These are phyloP conservation scores for Elongisporangium anandrum DNA, from an alignment of 352 stramenopile species.

Conservation along the genomic window DNA sequence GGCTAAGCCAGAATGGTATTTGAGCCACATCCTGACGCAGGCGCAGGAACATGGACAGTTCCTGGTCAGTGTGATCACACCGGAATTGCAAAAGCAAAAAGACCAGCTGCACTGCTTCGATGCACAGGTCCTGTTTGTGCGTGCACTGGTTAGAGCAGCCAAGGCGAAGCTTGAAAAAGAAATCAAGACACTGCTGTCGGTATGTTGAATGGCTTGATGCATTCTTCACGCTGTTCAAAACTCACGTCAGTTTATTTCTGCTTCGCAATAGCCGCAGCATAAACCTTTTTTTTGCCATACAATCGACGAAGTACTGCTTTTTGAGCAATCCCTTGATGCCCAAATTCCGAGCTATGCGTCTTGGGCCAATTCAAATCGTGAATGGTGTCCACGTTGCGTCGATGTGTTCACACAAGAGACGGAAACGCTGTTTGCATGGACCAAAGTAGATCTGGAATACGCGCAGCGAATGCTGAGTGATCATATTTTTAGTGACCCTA, in stretches of 20 bases:
- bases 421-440: conserved; percentile 64
- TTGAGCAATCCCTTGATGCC: conserved; percentile 61
- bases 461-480: conserved; percentile 29
- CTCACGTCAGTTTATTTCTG: background rate
- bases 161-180: conserved; percentile 50
- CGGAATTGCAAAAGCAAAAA: conserved; percentile 42
- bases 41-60: conserved; percentile 40
- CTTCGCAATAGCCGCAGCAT: conserved; percentile 12
- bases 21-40: conserved; percentile 60
- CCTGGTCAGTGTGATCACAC: conserved; percentile 30
- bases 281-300: conserved; percentile 61
- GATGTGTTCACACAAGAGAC: conserved; percentile 54
- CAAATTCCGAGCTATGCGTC: conserved; percentile 50
- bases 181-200: conserved; percentile 33
- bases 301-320: conserved; percentile 70
- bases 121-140: conserved; percentile 54
- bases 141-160: conserved; percentile 32
- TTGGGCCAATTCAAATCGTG: conserved; percentile 31
- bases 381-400: conserved; percentile 47
- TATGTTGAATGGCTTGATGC: no score
- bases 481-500: background rate
- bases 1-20: conserved; percentile 71
- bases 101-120: conserved; percentile 47
- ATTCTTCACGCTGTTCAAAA: no score
- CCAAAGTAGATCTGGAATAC: conserved; percentile 50